Evolutionary conservation across 2,329 filamentous ascomycete species (phyloP), one percentile per base, ranked within the genome.

Genomic region (Exophiala bonariae): DNA sequence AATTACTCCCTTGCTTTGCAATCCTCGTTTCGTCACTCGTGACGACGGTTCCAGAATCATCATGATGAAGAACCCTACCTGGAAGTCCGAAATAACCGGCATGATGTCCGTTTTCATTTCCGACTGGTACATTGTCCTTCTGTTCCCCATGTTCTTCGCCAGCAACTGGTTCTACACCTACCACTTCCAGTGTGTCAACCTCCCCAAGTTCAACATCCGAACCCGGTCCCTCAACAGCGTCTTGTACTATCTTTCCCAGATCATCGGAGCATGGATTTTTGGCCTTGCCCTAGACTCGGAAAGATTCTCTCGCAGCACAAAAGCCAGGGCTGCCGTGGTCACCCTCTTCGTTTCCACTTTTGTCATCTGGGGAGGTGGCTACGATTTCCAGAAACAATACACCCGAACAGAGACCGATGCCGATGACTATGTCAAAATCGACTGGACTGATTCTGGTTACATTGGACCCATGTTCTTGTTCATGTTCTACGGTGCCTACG

Each of bases 401-500:
- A 70, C 72, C 4, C 79, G 82, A 20, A 44, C 36, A 3, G 67
- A 63, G 14, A 49, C 52, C 62, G 44, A 46, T 34, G 55, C 51
- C n/a, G 59, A 61, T 23, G 61, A 64, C 32, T 58, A 52, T 41
- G 47, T 53, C 33, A 43, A 46, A 16, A 64, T 62, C 45, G 88
- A 93, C 67, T 93, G 86, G 83, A 77, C 73, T 2, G 75, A 82
- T 45, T 69, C 74, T 20, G 81, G 81, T 44, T 93, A 86, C 63
- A 76, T 85, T 49, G 89, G 86, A 0, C 87, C 87, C 10, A 88
- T 95, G 81, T 89, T 95, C 66, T 71, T 95, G 42, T 95, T 90
- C 74, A 88, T 95, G 61, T 91, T 91, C 69, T 95, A 93, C 65
- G 89, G 89, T 32, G 85, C 93, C 68, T 93, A 85, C 59, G 92